Percentiles rank a stretch among this genome's conserved stretches.
Conservation (phyloP, 495 filamentous ascomycete genomes). For the Penicillium samsonianum region DNA sequence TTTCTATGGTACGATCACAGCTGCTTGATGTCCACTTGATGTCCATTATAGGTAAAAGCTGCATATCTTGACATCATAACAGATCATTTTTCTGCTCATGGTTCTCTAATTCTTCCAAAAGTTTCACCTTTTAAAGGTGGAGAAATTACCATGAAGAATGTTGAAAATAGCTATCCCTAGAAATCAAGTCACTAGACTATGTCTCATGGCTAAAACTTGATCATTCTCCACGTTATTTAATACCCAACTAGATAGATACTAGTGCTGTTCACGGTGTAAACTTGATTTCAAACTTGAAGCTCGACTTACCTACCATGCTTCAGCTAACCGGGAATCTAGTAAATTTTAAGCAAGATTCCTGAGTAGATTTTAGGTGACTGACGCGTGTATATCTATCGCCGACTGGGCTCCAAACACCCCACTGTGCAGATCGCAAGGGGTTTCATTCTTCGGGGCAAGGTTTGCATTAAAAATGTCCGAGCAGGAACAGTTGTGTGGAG, state of each 20-base stretch:
- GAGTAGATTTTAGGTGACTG: background rate
- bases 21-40: too few species aligned
- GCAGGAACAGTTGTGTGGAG: background rate
- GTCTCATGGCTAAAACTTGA: background rate
- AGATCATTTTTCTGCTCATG: background rate
- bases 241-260: background rate
- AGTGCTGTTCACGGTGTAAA: background rate
- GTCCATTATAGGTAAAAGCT: background rate
- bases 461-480: conserved; percentile 10
- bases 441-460: conserved; percentile 7
- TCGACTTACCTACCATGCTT: background rate
- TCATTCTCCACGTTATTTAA: background rate
- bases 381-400: conserved; percentile 1
- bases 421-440: conserved; percentile 9
- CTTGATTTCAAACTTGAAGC: background rate
- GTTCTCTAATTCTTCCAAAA: background rate
- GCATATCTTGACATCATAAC: background rate
- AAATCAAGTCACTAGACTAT: conserved; percentile 1
- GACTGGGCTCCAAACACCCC: background rate
- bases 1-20: background rate
- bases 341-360: background rate
- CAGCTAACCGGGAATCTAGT: background rate
- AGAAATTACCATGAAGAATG: conserved; percentile 4
- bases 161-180: conserved; percentile 8
- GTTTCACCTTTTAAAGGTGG: background rate